Conservation (phyloP, 768 basidiomycete genomes). For the Lactarius quietus region DNA sequence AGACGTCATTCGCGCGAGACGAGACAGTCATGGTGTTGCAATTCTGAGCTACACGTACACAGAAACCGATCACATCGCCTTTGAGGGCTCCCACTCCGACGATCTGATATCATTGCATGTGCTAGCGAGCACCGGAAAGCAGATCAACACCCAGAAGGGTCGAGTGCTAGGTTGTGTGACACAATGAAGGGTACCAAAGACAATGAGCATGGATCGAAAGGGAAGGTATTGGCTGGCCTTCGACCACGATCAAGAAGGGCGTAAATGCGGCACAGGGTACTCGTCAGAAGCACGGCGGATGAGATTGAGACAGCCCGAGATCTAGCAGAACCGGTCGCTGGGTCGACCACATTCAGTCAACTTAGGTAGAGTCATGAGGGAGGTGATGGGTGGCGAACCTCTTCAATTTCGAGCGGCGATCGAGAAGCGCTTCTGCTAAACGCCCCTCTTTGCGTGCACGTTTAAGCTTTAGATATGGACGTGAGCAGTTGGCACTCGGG, state of each 20-base stretch:
- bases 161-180: neutral
- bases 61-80: neutral
- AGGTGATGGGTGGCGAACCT: conserved; percentile 43
- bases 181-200: neutral
- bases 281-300: neutral
- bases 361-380: conserved; percentile 1
- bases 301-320: neutral
- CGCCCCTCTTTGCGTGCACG: conserved; percentile 74
- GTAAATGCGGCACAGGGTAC: neutral
- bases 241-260: neutral
- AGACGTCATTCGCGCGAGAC: conserved; percentile 1
- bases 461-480: conserved; percentile 52
- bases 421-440: conserved; percentile 74
- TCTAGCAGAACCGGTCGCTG: conserved; percentile 47
- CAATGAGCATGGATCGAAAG: neutral
- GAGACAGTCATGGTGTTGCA: neutral
- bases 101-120: neutral
- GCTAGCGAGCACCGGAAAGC: neutral
- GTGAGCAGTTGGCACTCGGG: conserved; percentile 12
- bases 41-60: neutral
- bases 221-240: neutral
- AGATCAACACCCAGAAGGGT: neutral
- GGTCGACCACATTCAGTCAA: conserved; percentile 18
- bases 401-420: conserved; percentile 79
- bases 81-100: no score